Conservation (phyloP, 768 basidiomycete species). For the Tricholoma sp. region DNA sequence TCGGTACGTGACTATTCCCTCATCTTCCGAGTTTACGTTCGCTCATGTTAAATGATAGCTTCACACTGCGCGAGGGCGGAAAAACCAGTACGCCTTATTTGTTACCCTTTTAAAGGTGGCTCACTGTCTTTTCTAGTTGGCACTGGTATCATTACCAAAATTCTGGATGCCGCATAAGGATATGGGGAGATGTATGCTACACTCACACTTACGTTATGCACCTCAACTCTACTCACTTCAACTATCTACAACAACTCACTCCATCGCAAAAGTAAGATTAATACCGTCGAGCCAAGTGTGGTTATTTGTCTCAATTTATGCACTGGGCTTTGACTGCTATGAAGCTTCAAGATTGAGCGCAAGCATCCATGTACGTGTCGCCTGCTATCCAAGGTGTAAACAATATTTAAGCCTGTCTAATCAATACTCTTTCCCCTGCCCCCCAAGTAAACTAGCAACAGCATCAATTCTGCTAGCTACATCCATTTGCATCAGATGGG, state of each 20-base stretch:
- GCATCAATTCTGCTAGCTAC: too few relatives aligned
- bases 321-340: too few relatives aligned
- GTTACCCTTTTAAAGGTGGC: background rate
- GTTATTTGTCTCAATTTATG: too few relatives aligned
- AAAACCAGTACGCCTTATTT: slow-evolving; percentile 68
- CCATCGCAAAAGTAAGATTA: slow-evolving; percentile 14
- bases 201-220: slow-evolving; percentile 2
- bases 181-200: background rate
- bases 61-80: slow-evolving; percentile 93
- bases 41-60: slow-evolving; percentile 30
- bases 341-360: too few relatives aligned
- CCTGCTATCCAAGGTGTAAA: too few relatives aligned
- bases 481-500: too few relatives aligned
- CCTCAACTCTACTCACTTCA: slow-evolving; percentile 10
- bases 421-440: too few relatives aligned
- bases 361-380: too few relatives aligned
- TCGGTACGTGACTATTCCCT: slow-evolving; percentile 38
- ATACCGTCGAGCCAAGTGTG: background rate
- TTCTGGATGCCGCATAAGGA: slow-evolving; percentile 31
- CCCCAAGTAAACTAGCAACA: too few relatives aligned
- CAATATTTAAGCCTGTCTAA: too few relatives aligned
- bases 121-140: slow-evolving; percentile 52
- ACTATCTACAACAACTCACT: background rate
- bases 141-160: slow-evolving; percentile 90
- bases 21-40: background rate